Evolutionary conservation across 345 rosid species (phyloP).

Genomic region (Hypericum androsaemum): DNA sequence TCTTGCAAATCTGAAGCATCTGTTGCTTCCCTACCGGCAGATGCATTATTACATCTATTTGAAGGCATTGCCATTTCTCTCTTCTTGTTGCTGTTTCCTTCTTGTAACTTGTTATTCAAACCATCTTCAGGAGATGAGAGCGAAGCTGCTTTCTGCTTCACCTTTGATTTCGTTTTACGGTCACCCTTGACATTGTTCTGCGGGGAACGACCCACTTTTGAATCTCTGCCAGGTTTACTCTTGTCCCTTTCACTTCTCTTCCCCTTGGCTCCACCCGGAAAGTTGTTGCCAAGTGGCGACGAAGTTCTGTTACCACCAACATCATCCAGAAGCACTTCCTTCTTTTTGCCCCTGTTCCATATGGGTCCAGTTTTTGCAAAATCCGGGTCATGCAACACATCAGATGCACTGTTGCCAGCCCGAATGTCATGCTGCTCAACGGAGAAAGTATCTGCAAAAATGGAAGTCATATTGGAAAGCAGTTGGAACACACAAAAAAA

Average conservation of each 20-base stretch:
- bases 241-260: conserved; percentile 45
- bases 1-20: no score
- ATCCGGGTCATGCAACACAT: conserved; percentile 17
- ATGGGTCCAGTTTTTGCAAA: conserved; percentile 32
- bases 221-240: conserved; percentile 15
- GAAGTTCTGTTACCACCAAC: conserved; percentile 30
- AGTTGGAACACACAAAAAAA: conserved; percentile 1
- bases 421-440: conserved; percentile 14
- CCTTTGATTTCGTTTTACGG: conserved; percentile 44
- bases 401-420: conserved; percentile 15
- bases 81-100: conserved; percentile 22
- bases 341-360: conserved; percentile 42
- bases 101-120: conserved; percentile 20
- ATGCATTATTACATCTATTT: no score
- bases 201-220: conserved; percentile 29
- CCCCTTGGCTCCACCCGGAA: conserved; percentile 38
- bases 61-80: conserved; percentile 17
- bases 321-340: conserved; percentile 42
- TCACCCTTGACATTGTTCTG: conserved; percentile 27
- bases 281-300: conserved; percentile 20
- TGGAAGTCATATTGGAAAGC: background rate
- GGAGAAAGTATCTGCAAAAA: conserved; percentile 14
- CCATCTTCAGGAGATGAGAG: conserved; percentile 33
- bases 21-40: no score
- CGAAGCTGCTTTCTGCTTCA: conserved; percentile 43